These are phyloP conservation scores for Penicillium sp. DNA, from an alignment of 2,329 filamentous ascomycete genomes.

Conservation along the genomic window DNA sequence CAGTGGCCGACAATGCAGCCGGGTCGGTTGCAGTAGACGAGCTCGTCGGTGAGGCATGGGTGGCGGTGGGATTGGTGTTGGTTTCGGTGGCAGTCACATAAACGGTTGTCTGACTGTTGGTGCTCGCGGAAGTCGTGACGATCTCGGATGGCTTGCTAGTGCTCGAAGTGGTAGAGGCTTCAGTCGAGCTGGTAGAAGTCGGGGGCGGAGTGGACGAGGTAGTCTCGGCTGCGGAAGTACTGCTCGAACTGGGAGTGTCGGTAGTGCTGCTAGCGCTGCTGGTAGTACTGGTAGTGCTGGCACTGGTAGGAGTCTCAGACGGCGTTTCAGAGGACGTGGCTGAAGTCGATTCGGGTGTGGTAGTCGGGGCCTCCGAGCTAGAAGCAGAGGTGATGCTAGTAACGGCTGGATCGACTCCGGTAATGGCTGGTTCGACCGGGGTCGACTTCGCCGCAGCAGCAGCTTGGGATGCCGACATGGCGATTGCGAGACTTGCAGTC, in stretches of 20 bases:
- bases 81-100: slow-evolving; percentile 12
- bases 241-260: slow-evolving; percentile 11
- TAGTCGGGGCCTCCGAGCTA: slow-evolving; percentile 1
- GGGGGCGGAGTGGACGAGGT: slow-evolving; percentile 16
- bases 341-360: slow-evolving; percentile 1
- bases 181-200: slow-evolving; percentile 1
- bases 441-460: neutral
- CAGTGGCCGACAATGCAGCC: slow-evolving; percentile 24
- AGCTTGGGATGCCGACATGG: neutral
- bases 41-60: slow-evolving; percentile 17
- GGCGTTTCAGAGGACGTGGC: slow-evolving; percentile 3
- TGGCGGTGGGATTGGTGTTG: slow-evolving; percentile 15
- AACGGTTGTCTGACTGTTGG: slow-evolving; percentile 10
- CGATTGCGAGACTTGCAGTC: neutral
- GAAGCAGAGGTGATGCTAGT: neutral
- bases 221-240: slow-evolving; percentile 14
- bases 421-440: slow-evolving; percentile 1
- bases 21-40: slow-evolving; percentile 11
- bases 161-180: slow-evolving; percentile 16
- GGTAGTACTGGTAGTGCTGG: slow-evolving; percentile 12
- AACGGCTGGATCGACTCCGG: slow-evolving; percentile 1
- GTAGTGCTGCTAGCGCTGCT: slow-evolving; percentile 7
- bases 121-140: slow-evolving; percentile 11
- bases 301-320: slow-evolving; percentile 6
- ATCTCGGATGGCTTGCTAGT: neutral